These are phyloP conservation scores for Xylaria sp. DNA, from an alignment of 2,329 filamentous ascomycete species.

Conservation along the genomic window DNA sequence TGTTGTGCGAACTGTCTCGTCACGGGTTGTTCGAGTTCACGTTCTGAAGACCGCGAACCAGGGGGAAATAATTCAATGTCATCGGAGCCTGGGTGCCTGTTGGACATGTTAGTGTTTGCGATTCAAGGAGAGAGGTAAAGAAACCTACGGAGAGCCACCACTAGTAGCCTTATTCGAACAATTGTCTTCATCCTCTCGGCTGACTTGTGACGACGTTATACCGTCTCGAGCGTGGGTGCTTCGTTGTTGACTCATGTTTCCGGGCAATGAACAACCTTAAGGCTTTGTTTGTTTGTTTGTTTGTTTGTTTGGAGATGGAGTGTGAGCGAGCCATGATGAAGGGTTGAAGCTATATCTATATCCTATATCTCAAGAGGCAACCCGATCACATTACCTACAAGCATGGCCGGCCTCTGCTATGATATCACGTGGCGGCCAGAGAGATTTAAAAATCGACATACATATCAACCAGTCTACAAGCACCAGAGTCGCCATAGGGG, in stretches of 20 bases:
- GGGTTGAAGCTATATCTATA: constrained; percentile 19
- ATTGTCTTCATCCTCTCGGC: constrained; percentile 28
- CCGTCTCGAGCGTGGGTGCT: background rate
- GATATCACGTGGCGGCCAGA: constrained; percentile 26
- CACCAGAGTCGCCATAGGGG: background rate
- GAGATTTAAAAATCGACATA: constrained; percentile 1
- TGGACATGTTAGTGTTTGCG: constrained; percentile 18
- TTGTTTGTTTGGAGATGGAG: background rate
- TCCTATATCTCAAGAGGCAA: constrained; percentile 23
- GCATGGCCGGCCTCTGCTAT: constrained; percentile 4
- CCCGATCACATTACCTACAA: constrained; percentile 19
- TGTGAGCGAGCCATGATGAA: constrained; percentile 8
- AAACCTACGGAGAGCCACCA: constrained; percentile 35
- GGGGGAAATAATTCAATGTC: background rate
- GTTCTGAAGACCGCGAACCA: constrained; percentile 29
- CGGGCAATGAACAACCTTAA: background rate
- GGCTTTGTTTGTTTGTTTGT: too few species aligned
- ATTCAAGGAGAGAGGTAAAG: background rate
- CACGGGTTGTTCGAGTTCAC: constrained; percentile 23
- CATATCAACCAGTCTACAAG: constrained; percentile 3
- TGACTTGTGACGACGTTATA: constrained; percentile 4
- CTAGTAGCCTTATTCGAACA: constrained; percentile 33
- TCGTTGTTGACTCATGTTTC: constrained; percentile 18
- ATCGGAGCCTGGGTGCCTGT: constrained; percentile 26
- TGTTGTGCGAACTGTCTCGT: constrained; percentile 24